Evolutionary conservation across 2,329 filamentous ascomycete genomes (phyloP).

Genomic region (Botryotinia calthae): DNA sequence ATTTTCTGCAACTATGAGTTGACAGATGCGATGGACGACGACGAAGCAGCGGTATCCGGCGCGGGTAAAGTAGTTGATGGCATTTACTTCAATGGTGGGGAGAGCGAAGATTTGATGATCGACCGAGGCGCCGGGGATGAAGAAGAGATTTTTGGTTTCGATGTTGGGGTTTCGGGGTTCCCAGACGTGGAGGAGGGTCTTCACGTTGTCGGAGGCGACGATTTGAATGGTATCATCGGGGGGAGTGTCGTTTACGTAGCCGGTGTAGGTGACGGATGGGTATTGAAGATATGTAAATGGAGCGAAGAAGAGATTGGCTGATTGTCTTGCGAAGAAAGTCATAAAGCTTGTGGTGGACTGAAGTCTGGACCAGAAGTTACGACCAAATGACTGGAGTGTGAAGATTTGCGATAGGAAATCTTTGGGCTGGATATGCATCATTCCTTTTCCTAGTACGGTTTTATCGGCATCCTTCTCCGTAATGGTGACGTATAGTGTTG

Average conservation of each 20-base stretch:
- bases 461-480: constrained; percentile 38
- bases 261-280: constrained; percentile 47
- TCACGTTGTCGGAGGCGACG: constrained; percentile 51
- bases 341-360: constrained; percentile 51
- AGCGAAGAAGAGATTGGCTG: constrained; percentile 51
- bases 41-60: constrained; percentile 61
- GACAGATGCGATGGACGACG: constrained; percentile 56
- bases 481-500: constrained; percentile 60
- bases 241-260: constrained; percentile 52
- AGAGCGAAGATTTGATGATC: constrained; percentile 62
- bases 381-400: constrained; percentile 53
- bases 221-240: constrained; percentile 47
- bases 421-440: constrained; percentile 52
- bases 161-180: constrained; percentile 44
- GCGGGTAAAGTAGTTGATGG: constrained; percentile 60
- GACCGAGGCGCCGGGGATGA: constrained; percentile 61
- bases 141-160: constrained; percentile 51
- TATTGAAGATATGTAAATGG: constrained; percentile 58
- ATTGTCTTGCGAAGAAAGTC: constrained; percentile 55
- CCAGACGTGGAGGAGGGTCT: constrained; percentile 56
- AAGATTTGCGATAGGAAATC: constrained; percentile 56
- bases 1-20: constrained; percentile 49
- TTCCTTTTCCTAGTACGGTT: constrained; percentile 55
- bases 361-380: constrained; percentile 45
- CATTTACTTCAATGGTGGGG: constrained; percentile 61